phyloP scores from a whole-genome alignment of 345 rosid genomes.

The Populus deltoides region DNA sequence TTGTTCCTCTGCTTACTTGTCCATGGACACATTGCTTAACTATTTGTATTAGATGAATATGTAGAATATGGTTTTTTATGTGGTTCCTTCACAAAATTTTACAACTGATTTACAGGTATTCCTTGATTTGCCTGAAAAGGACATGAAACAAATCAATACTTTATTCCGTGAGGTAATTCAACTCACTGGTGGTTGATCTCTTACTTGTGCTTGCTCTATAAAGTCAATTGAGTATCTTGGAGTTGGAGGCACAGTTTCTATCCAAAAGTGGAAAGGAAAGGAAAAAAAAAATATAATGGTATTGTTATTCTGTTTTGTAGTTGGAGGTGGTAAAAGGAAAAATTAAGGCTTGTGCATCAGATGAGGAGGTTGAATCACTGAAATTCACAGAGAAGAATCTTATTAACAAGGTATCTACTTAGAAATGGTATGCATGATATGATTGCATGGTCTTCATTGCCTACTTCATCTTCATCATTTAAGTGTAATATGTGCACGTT shows the following conservation, averaged over 20 bases:
- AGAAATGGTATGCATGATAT: background rate
- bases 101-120: constrained; percentile 60
- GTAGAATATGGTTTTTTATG: background rate
- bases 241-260: background rate
- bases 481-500: background rate
- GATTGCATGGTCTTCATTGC: background rate
- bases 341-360: constrained; percentile 63
- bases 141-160: constrained; percentile 72
- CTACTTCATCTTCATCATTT: background rate
- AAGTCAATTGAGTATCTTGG: background rate
- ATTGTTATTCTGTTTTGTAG: constrained; percentile 39
- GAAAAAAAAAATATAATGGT: constrained; percentile 9
- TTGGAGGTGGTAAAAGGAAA: constrained; percentile 64
- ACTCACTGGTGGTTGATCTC: constrained; percentile 1
- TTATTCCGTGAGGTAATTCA: constrained; percentile 76
- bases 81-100: background rate
- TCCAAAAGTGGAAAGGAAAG: background rate
- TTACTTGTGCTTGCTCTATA: constrained; percentile 1
- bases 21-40: background rate
- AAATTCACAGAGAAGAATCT: constrained; percentile 74
- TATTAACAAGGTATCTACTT: constrained; percentile 63
- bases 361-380: constrained; percentile 67
- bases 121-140: constrained; percentile 74
- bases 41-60: constrained; percentile 4
- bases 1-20: background rate